phyloP scores from a whole-genome alignment of 2,329 filamentous ascomycete genomes.

The Diaporthe capsici region DNA sequence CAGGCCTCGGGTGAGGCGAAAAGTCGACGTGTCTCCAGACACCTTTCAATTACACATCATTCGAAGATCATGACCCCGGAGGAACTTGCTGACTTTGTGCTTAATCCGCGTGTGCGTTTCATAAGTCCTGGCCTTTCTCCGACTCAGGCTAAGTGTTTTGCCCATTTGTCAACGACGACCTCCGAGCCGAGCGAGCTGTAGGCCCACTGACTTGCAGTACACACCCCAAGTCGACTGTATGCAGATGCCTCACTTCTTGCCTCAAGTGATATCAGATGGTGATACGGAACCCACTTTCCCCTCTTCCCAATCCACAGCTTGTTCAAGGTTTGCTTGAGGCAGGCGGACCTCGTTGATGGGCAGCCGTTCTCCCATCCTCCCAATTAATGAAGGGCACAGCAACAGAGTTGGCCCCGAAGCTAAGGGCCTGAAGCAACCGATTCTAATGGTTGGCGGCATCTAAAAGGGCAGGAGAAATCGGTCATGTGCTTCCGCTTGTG shows the following conservation, averaged over 20 bases:
- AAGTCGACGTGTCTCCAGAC: slow-evolving; percentile 34
- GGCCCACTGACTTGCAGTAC: background rate
- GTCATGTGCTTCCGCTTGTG: background rate
- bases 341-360: background rate
- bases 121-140: slow-evolving; percentile 8
- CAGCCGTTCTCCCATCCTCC: background rate
- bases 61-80: slow-evolving; percentile 21
- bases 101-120: slow-evolving; percentile 24
- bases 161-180: slow-evolving; percentile 33
- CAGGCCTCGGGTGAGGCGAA: slow-evolving; percentile 29
- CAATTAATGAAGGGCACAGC: no score
- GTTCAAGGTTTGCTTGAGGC: background rate
- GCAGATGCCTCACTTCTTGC: slow-evolving; percentile 7
- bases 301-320: background rate
- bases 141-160: slow-evolving; percentile 7
- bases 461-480: background rate
- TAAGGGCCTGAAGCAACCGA: background rate
- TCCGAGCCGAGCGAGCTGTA: slow-evolving; percentile 7
- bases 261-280: slow-evolving; percentile 12
- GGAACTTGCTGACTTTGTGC: slow-evolving; percentile 18
- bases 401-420: background rate
- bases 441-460: background rate
- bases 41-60: background rate
- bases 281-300: background rate
- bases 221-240: background rate